Base-by-base conservation (phyloP, 2,329 filamentous ascomycete genomes). In the Monosporascus sp. region DNA sequence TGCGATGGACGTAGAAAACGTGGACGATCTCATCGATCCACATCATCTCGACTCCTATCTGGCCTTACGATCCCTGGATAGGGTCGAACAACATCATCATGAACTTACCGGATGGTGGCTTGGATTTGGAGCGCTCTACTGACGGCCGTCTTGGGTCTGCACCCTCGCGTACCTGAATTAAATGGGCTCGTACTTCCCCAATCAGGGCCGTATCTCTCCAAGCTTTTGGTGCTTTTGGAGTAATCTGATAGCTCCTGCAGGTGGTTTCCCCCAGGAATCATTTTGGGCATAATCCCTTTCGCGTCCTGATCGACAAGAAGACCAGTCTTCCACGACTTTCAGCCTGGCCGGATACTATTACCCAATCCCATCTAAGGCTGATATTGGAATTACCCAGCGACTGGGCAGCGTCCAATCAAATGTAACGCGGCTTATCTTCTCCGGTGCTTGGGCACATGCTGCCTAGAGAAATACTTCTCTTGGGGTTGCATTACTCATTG, bases 21-120 rank as follows among this genome's bases (percentile, higher is more conserved):
- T 52, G 53, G 50, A 49, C 44, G 49, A 55, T 20, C 51, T 53
- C 41, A 45, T 52, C 58, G 56, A 55, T 49, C 56, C 56, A 55
- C 57, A 55, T 61, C 22, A 27, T 31, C 14, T 26, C 22, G n/a
- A 31, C 43, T 20, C 11, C 22, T 11, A 34, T 9, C 43, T 31
- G 26, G 22, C 43, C 43, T 27, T 14, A 9, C 16, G 43, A n/a
- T 46, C 20, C 24, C 43, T 9, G 5, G 43, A 46, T 46, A 27
- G 9, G 14, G 14, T 17, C 43, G 11, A 19, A 16, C 43, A 46
- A 11, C 14, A 31, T 27, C 14, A n/a, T 27, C 22, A 22, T 24
- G n/a, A 14, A 14, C 24, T 7, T 46, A n/a, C 43, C 7, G 4
- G 22, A 26, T 5, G 43, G 5, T 17, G 43, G 26, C 20, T 24